A percentile compares a stretch with the other conserved stretches of the same genome.
These are phyloP conservation scores for Flaveria linearis DNA, from an alignment of 129 eudicot species.

Conservation along the genomic window DNA sequence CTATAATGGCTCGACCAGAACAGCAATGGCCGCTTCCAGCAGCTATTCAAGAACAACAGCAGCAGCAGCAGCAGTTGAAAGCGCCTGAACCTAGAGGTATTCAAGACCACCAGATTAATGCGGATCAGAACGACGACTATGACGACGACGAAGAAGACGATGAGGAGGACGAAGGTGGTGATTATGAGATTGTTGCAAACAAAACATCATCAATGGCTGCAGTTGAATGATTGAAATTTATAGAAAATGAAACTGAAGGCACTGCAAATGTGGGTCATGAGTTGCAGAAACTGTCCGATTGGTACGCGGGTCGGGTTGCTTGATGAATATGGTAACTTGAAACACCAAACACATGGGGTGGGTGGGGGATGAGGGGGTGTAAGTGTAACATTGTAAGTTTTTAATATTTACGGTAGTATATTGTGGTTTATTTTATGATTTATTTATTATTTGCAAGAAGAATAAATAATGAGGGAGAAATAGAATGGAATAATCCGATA, in stretches of 20 bases:
- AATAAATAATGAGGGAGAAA: slow-evolving; percentile 39
- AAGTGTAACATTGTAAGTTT: slow-evolving; percentile 47
- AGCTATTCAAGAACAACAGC: slow-evolving; percentile 16
- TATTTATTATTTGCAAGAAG: slow-evolving; percentile 56
- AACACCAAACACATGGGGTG: slow-evolving; percentile 32
- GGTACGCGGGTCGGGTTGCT: slow-evolving; percentile 42
- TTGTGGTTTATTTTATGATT: slow-evolving; percentile 45
- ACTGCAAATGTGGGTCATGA: slow-evolving; percentile 47
- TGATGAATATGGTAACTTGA: slow-evolving; percentile 33
- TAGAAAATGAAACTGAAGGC: slow-evolving; percentile 37
- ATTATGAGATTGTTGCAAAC: slow-evolving; percentile 72
- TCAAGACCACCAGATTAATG: slow-evolving; percentile 36
- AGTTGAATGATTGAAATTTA: slow-evolving; percentile 42
- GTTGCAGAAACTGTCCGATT: slow-evolving; percentile 44
- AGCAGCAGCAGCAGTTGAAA: slow-evolving; percentile 22
- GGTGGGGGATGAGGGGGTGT: slow-evolving; percentile 40
- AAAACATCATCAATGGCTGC: slow-evolving; percentile 63
- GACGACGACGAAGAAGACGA: slow-evolving; percentile 50
- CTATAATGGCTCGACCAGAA: slow-evolving; percentile 75
- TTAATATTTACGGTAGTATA: slow-evolving; percentile 41
- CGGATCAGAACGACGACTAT: slow-evolving; percentile 42
- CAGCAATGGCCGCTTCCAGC: slow-evolving; percentile 76
- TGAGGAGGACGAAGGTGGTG: slow-evolving; percentile 58
- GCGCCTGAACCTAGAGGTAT: slow-evolving; percentile 18
- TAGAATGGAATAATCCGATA: slow-evolving; percentile 45